Percentiles rank a stretch among this genome's conserved stretches.
Evolutionary conservation across 305 asterid genomes (phyloP).

Genomic region (Plantago rigida): DNA sequence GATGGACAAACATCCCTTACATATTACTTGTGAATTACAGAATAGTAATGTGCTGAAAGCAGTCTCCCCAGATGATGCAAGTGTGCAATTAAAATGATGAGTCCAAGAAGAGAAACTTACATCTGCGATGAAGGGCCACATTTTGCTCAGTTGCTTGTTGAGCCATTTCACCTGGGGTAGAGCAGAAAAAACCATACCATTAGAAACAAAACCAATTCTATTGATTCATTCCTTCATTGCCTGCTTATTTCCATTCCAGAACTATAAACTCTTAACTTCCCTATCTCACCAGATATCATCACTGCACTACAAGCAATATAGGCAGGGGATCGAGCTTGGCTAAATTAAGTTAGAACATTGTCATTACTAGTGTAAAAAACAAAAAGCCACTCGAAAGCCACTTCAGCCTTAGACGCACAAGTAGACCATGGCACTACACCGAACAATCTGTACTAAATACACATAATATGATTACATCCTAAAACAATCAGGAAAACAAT

Average conservation of each 20-base stretch:
- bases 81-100: background rate
- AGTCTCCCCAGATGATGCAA: background rate
- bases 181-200: slow-evolving; percentile 17
- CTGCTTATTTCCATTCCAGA: slow-evolving; percentile 4
- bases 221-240: background rate
- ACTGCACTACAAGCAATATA: too few species aligned
- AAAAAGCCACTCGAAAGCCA: too few species aligned
- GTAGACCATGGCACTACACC: too few species aligned
- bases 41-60: too few species aligned
- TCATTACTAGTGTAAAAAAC: too few species aligned
- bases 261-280: too few species aligned
- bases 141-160: slow-evolving; percentile 69
- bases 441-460: background rate
- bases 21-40: too few species aligned
- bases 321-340: too few species aligned
- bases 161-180: slow-evolving; percentile 89
- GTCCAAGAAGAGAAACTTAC: slow-evolving; percentile 46
- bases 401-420: too few species aligned
- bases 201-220: slow-evolving; percentile 19
- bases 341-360: too few species aligned
- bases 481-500: background rate
- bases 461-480: background rate
- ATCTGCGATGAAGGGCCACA: slow-evolving; percentile 97
- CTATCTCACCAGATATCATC: too few species aligned
- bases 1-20: too few species aligned